Conservation (phyloP, 1,139 yeast species). For the Wickerhamomyces sp. region DNA sequence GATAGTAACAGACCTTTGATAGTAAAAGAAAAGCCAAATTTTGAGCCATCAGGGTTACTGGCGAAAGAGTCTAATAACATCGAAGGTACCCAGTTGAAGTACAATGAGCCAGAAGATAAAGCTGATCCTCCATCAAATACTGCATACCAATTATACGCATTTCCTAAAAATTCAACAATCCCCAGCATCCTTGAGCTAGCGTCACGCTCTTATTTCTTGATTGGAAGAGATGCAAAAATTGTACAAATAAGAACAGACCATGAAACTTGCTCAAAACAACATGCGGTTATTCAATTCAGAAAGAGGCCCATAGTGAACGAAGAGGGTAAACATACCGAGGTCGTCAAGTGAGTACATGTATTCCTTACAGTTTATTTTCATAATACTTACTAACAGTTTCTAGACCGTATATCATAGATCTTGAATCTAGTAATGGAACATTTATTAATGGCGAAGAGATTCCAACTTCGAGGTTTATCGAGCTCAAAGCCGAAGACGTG, state of each 20-base stretch:
- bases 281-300: conserved; percentile 53
- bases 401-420: conserved; percentile 45
- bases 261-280: conserved; percentile 46
- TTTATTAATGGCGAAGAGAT: conserved; percentile 41
- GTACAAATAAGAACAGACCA: conserved; percentile 42
- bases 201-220: conserved; percentile 30
- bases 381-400: conserved; percentile 2
- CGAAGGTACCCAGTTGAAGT: conserved; percentile 38
- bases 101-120: conserved; percentile 41
- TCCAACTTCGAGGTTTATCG: conserved; percentile 44
- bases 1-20: neutral
- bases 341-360: conserved; percentile 10
- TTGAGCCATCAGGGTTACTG: conserved; percentile 41
- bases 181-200: conserved; percentile 28
- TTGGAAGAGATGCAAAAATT: conserved; percentile 44
- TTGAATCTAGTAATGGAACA: conserved; percentile 53
- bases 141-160: conserved; percentile 22
- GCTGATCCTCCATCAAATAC: conserved; percentile 28
- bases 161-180: conserved; percentile 26
- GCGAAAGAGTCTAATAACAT: conserved; percentile 40
- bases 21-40: conserved; percentile 33
- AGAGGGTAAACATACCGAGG: conserved; percentile 18
- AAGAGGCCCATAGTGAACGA: conserved; percentile 16
- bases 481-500: conserved; percentile 44
- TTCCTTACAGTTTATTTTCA: neutral